phyloP scores from a whole-genome alignment of 169 alveolate genomes.

The Pseudocohnilembus persalinus region DNA sequence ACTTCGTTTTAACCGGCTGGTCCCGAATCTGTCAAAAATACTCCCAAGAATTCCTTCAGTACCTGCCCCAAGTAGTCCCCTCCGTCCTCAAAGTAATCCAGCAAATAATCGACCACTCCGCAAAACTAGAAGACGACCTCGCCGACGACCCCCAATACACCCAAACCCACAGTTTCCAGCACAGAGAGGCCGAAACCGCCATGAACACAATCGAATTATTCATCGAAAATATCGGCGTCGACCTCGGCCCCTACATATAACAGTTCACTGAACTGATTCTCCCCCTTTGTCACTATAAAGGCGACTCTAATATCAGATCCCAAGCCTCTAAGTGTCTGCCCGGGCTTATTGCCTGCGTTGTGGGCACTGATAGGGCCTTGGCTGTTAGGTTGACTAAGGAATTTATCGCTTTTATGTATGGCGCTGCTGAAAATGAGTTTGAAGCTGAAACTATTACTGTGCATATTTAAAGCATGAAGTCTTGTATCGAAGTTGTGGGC shows the following conservation, averaged over 20 bases:
- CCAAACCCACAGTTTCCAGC: conserved; percentile 23
- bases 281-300: conserved; percentile 54
- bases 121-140: conserved; percentile 43
- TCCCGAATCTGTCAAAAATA: conserved; percentile 72
- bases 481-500: conserved; percentile 63
- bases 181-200: conserved; percentile 67
- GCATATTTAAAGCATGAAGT: conserved; percentile 69
- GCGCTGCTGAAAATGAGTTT: conserved; percentile 66
- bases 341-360: conserved; percentile 60
- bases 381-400: conserved; percentile 45
- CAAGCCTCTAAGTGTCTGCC: conserved; percentile 77
- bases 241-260: conserved; percentile 67
- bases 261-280: conserved; percentile 57
- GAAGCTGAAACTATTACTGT: conserved; percentile 71
- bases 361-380: conserved; percentile 35
- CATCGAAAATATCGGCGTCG: conserved; percentile 71
- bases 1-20: conserved; percentile 82
- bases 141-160: conserved; percentile 23
- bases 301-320: conserved; percentile 72
- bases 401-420: conserved; percentile 62
- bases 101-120: conserved; percentile 26
- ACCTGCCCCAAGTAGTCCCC: conserved; percentile 68
- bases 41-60: conserved; percentile 58
- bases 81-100: conserved; percentile 65
- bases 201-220: conserved; percentile 77